phyloP scores from a whole-genome alignment of 2,329 filamentous ascomycete genomes.

The Aureobasidium sp. region DNA sequence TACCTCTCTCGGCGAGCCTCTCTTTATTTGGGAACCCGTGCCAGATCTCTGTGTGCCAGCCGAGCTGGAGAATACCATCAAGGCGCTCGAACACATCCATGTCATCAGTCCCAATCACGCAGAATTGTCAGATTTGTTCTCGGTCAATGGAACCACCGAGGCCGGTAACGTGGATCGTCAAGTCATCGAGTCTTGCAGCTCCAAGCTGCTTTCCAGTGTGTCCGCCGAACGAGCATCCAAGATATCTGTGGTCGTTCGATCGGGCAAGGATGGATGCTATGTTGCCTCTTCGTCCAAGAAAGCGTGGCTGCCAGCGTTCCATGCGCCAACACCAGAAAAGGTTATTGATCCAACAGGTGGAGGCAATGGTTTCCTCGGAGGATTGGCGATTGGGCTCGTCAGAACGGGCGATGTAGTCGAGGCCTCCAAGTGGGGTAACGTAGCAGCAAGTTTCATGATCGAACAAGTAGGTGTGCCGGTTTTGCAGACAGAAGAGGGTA shows the following conservation, averaged over 20 bases:
- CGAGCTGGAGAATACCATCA: constrained; percentile 44
- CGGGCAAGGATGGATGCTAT: constrained; percentile 63
- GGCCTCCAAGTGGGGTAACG: constrained; percentile 67
- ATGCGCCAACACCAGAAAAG: constrained; percentile 38
- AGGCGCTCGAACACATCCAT: constrained; percentile 47
- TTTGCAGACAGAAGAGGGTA: constrained; percentile 29
- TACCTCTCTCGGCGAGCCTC: constrained; percentile 41
- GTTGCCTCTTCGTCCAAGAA: constrained; percentile 32
- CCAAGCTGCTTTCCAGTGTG: constrained; percentile 20
- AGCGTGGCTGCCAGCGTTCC: constrained; percentile 70
- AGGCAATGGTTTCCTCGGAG: constrained; percentile 79
- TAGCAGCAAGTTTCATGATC: constrained; percentile 87
- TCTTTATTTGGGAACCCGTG: constrained; percentile 93
- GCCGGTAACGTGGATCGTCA: constrained; percentile 28
- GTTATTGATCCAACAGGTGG: constrained; percentile 93
- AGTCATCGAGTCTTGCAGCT: constrained; percentile 32
- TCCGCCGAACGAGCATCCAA: constrained; percentile 17
- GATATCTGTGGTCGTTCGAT: constrained; percentile 58
- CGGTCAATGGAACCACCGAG: constrained; percentile 34
- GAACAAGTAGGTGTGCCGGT: constrained; percentile 83
- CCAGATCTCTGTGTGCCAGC: constrained; percentile 76
- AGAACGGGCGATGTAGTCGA: constrained; percentile 52
- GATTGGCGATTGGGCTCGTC: constrained; percentile 48
- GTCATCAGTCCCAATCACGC: constrained; percentile 73
- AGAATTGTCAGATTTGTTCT: constrained; percentile 87